Evolutionary conservation across 768 basidiomycete species (phyloP), one percentile per base, ranked within the genome.

Genomic region (Russula brevipes): DNA sequence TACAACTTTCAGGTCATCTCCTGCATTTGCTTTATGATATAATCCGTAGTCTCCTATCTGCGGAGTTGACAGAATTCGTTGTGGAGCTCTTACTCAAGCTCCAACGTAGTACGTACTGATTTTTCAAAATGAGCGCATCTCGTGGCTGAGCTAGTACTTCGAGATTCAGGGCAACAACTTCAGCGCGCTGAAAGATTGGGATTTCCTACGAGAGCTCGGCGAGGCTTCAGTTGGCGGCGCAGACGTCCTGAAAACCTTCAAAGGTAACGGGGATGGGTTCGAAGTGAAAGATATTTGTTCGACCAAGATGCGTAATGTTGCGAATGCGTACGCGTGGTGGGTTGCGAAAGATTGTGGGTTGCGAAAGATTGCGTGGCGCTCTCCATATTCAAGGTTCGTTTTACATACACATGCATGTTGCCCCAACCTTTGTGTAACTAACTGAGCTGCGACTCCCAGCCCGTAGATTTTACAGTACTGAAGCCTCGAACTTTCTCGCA

Each of bases 1-100:
- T 98, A 98, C 78, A 98, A 98, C 72, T 94, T 98, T 71, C 91
- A 94, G 75, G 91, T 98, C 30, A 83, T 98, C 57, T 91, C 91
- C 3, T 92, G 86, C 60, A 76, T 88, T 80, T 98, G n/a, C 76
- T 98, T 52, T 98, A 94, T 74, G 97, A 98, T 71, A 73, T 98
- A 53, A 87, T 98, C 66, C 85, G 89, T 8, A 78, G 80, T 14
- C 80, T 98, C 51, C 77, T 98, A 52, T 76, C 81, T 1, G 76
- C 76, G 5, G 77, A 83, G 2, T 75, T 96, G 57, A 79, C 81
- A 0, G 96, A 98, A 73, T 84, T 89, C 63, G 81, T 84, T 38
- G 90, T 97, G 8, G 97, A 98, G 72, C 76, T 96, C 5, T 68
- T 99, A 57, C 80, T 98, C 54, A 94, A 92, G 73, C 79, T 98